Evolutionary conservation across 768 basidiomycete species (phyloP).

Genomic region (Rhizopogon salebrosus): DNA sequence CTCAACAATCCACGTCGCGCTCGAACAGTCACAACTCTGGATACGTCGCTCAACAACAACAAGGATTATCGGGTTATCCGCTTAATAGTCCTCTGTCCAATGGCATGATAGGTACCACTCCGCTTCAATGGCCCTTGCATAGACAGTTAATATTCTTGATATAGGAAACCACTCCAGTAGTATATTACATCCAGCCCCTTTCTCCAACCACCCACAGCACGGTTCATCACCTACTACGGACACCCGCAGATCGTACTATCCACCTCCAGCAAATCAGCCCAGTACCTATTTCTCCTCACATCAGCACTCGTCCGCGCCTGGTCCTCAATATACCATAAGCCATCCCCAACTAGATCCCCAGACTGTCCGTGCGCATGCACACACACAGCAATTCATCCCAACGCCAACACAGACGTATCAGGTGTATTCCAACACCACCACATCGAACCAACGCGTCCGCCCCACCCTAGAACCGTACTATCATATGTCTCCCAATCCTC

Average conservation of each 20-base stretch:
- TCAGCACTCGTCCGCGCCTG: background rate
- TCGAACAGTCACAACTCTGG: constrained; percentile 14
- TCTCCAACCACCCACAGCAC: constrained; percentile 15
- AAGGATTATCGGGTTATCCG: constrained; percentile 19
- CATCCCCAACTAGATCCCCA: constrained; percentile 13
- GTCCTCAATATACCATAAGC: background rate
- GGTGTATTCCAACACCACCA: constrained; percentile 26
- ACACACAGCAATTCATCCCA: constrained; percentile 37
- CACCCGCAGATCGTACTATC: constrained; percentile 17
- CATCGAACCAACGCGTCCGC: constrained; percentile 21
- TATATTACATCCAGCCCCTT: constrained; percentile 13
- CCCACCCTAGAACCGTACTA: constrained; percentile 34
- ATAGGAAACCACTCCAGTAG: constrained; percentile 15
- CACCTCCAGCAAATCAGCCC: background rate
- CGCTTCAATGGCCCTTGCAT: background rate
- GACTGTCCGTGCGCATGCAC: constrained; percentile 10
- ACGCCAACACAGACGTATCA: constrained; percentile 42
- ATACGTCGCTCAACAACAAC: constrained; percentile 23
- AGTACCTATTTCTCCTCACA: constrained; percentile 15
- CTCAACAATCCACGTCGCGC: constrained; percentile 11
- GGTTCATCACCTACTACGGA: constrained; percentile 12
- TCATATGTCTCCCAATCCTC: constrained; percentile 35
- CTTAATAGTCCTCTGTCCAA: constrained; percentile 17
- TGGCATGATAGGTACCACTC: constrained; percentile 18
- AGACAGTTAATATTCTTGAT: constrained; percentile 12